Conservation (phyloP, 768 basidiomycete species). For the Hortiboletus campestris region DNA sequence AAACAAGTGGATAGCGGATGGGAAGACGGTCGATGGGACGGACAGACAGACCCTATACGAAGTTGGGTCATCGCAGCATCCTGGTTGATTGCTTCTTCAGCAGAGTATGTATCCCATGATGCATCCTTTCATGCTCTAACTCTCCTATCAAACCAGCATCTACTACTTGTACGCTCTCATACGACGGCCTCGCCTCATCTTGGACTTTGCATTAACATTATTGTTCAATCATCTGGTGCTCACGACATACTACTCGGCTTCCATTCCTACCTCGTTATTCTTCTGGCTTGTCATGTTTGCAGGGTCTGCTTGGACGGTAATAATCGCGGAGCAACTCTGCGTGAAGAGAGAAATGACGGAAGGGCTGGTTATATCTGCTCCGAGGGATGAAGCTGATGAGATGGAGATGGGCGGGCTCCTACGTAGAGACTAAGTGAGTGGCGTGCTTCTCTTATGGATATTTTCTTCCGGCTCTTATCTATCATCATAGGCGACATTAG, state of each 20-base stretch:
- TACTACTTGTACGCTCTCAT: constrained; percentile 85
- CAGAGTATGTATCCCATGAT: constrained; percentile 67
- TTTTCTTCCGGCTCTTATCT: constrained; percentile 1
- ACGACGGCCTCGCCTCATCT: constrained; percentile 87
- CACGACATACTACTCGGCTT: constrained; percentile 76
- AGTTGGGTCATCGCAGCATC: constrained; percentile 89
- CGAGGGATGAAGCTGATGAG: constrained; percentile 47
- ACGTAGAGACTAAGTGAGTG: constrained; percentile 59
- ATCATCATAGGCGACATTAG: constrained; percentile 14
- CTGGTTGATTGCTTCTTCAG: constrained; percentile 80
- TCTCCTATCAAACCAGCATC: constrained; percentile 39
- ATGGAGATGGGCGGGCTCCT: constrained; percentile 53
- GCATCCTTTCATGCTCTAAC: constrained; percentile 5
- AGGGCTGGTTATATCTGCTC: constrained; percentile 57
- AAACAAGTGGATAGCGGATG: constrained; percentile 63
- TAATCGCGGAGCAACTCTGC: constrained; percentile 88
- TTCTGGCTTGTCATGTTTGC: constrained; percentile 83
- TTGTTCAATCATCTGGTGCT: constrained; percentile 90
- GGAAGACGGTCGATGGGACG: constrained; percentile 55
- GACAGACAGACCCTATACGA: constrained; percentile 70
- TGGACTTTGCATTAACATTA: constrained; percentile 92
- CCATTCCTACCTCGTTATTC: constrained; percentile 83
- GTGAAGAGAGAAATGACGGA: constrained; percentile 88
- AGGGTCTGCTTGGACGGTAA: constrained; percentile 70
- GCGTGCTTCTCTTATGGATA: constrained; percentile 15